Evolutionary conservation across 139 green algal species (phyloP), one percentile per base, ranked within the genome.

Genomic region (Chlorella sp.): DNA sequence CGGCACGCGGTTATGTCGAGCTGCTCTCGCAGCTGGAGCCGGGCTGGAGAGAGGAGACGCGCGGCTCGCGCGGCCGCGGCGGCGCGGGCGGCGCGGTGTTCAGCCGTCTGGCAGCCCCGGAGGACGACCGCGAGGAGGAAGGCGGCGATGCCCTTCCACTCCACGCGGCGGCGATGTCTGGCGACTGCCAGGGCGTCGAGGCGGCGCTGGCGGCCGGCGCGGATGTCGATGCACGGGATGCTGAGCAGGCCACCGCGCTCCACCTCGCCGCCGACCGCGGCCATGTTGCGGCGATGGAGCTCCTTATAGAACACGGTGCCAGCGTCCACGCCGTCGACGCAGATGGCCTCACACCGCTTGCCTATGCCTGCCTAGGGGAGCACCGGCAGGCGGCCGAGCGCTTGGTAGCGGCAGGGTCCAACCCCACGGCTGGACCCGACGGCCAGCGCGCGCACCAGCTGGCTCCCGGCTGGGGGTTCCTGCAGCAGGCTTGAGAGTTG

Each of bases 351-450:
- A 89, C 87, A 1, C 53, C 87, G 21, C 58, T 88, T 55, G 76
- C 90, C 55, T 92, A 92, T 72, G 87, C 87, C 3, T 81, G 84
- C 8, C 40, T 92, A 9, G 84, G 81, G 11, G 83, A 77, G 38
- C 67, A 90, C 56, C 29, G 46, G 11, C 33, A 33, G 27, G 73
- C 76, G 14, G 56, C 51, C 27, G 40, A 78, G 51, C 31, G 78
- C 31, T 48, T 89, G 65, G 59, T 83, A 12, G 59, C 43, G 9
- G 58, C 35, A 2, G 79, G 79, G 15, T 71, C 77, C 27, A 42
- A 88, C 50, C 11, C 36, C 42, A 35, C n/a, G 15, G 36, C 38
- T 66, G 15, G 53, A 51, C 69, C 38, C n/a, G n/a, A n/a, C n/a
- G n/a, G n/a, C n/a, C n/a, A n/a, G n/a, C n/a, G n/a, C n/a, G n/a